Evolutionary conservation across 495 filamentous ascomycete species (phyloP).

Genomic region (Sporormia fimetaria): DNA sequence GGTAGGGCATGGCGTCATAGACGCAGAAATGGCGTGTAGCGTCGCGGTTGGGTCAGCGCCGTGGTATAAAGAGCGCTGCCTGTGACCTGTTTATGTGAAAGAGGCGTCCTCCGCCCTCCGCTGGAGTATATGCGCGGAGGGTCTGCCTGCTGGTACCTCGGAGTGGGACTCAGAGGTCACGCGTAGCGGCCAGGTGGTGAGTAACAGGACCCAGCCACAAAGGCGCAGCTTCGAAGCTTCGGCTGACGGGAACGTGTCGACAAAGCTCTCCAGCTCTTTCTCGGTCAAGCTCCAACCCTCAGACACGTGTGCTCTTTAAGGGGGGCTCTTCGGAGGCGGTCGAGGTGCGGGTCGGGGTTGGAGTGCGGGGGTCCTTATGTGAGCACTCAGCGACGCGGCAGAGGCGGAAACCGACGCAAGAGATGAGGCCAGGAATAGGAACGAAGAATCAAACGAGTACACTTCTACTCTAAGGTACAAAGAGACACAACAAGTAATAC

Average conservation of each 20-base stretch:
- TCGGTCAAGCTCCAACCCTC: too few species aligned
- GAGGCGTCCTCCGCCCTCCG: not conserved
- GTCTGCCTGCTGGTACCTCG: not conserved
- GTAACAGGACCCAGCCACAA: constrained; percentile 17
- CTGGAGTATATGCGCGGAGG: not conserved
- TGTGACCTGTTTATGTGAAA: not conserved
- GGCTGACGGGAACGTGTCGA: too few species aligned
- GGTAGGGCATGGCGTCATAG: constrained; percentile 27
- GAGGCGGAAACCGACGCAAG: too few species aligned
- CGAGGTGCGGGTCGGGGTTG: too few species aligned
- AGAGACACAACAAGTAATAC: not conserved
- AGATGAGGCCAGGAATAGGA: too few species aligned
- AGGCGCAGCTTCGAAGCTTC: constrained; percentile 15
- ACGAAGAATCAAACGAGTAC: too few species aligned
- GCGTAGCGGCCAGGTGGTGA: constrained; percentile 20
- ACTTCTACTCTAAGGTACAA: not conserved
- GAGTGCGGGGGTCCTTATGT: too few species aligned
- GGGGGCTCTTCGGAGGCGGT: too few species aligned
- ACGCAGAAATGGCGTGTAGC: constrained; percentile 17
- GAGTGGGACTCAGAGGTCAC: constrained; percentile 9
- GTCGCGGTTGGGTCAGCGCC: constrained; percentile 3
- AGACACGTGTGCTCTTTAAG: too few species aligned
- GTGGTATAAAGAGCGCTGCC: constrained; percentile 1
- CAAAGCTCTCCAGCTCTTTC: too few species aligned
- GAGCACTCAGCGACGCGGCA: too few species aligned